These are phyloP conservation scores for Balakata baccata DNA, from an alignment of 345 rosid species.

Conservation along the genomic window DNA sequence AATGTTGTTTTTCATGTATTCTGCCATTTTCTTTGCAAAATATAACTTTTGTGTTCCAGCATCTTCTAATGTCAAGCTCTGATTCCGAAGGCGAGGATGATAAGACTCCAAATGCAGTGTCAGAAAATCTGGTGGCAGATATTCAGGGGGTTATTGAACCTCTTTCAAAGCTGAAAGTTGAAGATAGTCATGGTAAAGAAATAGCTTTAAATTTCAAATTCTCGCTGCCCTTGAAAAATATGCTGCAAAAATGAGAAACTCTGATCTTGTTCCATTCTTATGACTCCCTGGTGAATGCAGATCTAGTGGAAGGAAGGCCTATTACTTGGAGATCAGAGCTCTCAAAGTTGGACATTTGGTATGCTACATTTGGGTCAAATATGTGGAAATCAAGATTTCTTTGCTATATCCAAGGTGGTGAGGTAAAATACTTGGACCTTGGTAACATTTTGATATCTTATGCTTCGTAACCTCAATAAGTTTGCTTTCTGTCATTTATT, in stretches of 20 bases:
- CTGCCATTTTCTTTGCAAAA: neutral
- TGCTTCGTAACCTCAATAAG: neutral
- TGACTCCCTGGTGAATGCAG: constrained; percentile 22
- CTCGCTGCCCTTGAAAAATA: too few species aligned
- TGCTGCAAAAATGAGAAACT: neutral
- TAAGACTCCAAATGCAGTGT: constrained; percentile 12
- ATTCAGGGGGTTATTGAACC: constrained; percentile 46
- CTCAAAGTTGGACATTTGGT: constrained; percentile 68
- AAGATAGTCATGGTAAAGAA: constrained; percentile 37
- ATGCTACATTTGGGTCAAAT: constrained; percentile 81
- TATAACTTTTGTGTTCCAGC: constrained; percentile 36
- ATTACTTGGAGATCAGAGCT: constrained; percentile 62
- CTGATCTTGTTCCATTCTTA: neutral
- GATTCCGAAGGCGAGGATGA: constrained; percentile 60
- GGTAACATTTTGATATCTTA: neutral
- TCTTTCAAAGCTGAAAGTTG: constrained; percentile 54
- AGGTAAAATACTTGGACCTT: constrained; percentile 50
- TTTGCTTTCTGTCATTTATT: neutral
- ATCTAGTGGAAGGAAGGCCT: constrained; percentile 24
- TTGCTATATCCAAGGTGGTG: constrained; percentile 84
- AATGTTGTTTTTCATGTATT: constrained; percentile 1
- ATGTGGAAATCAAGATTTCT: constrained; percentile 79
- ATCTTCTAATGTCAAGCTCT: constrained; percentile 41
- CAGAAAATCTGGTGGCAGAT: constrained; percentile 24
- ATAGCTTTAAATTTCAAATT: neutral